phyloP scores from a whole-genome alignment of 768 basidiomycete species.

The Mycena capillaripes region DNA sequence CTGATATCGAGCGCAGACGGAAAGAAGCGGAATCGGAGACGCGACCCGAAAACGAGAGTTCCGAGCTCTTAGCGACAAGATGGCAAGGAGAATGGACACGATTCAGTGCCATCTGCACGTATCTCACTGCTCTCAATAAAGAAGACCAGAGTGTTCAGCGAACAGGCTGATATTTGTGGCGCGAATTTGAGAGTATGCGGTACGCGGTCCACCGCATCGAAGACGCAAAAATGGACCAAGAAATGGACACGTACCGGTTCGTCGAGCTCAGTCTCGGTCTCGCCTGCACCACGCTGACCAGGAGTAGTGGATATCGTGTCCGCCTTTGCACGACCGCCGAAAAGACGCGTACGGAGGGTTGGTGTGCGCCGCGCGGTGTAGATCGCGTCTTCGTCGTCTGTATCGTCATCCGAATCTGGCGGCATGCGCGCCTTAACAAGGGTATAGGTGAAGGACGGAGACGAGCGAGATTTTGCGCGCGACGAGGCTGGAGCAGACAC shows the following conservation, averaged over 20 bases:
- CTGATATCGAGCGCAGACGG: too few species aligned
- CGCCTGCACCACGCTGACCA: slow-evolving; percentile 73
- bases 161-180: too few species aligned
- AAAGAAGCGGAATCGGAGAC: too few species aligned
- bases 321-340: slow-evolving; percentile 51
- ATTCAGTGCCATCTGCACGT: too few species aligned
- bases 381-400: slow-evolving; percentile 48
- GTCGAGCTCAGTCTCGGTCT: slow-evolving; percentile 85
- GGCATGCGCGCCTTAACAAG: slow-evolving; percentile 32
- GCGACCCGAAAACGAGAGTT: too few species aligned
- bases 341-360: slow-evolving; percentile 49
- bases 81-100: too few species aligned
- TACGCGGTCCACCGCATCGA: too few species aligned
- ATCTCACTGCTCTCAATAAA: too few species aligned
- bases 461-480: slow-evolving; percentile 39
- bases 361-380: slow-evolving; percentile 46
- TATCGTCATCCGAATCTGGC: slow-evolving; percentile 50
- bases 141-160: too few species aligned
- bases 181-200: too few species aligned
- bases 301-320: slow-evolving; percentile 76
- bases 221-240: too few species aligned
- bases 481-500: slow-evolving; percentile 22
- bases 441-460: slow-evolving; percentile 38
- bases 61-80: too few species aligned
- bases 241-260: slow-evolving; percentile 68